Conservation (phyloP, 2,329 filamentous ascomycete genomes). For the Fusarium citri region DNA sequence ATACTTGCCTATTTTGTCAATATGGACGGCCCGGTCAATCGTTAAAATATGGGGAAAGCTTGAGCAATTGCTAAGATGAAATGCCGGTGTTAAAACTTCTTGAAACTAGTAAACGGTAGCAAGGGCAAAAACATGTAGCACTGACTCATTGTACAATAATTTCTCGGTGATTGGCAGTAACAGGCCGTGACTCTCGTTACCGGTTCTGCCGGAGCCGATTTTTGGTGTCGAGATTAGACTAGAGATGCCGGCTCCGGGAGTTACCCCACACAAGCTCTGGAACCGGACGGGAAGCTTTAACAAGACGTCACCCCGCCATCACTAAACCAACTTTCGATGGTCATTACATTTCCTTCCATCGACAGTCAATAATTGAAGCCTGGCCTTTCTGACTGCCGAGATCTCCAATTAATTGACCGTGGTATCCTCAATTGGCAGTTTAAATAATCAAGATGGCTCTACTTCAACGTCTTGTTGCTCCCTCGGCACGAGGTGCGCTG, state of each 20-base stretch:
- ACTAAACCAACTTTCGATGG: constrained; percentile 12
- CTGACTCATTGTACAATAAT: neutral
- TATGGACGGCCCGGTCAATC: neutral
- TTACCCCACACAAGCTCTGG: constrained; percentile 40
- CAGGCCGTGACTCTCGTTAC: constrained; percentile 10
- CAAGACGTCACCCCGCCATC: constrained; percentile 45
- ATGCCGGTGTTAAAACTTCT: neutral
- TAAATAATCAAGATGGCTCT: constrained; percentile 45
- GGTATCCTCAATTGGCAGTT: neutral
- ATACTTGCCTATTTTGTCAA: constrained; percentile 18
- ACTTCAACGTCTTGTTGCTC: constrained; percentile 48
- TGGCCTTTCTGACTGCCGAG: neutral
- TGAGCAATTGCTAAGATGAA: neutral
- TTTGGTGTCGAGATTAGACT: constrained; percentile 6
- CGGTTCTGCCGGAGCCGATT: constrained; percentile 29
- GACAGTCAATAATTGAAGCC: neutral
- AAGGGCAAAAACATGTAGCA: neutral
- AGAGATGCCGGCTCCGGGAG: constrained; percentile 40
- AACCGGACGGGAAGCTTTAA: constrained; percentile 16
- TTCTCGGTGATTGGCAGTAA: neutral
- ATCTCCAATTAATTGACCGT: neutral
- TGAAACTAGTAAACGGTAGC: neutral
- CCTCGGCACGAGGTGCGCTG: constrained; percentile 45
- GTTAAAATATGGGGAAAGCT: constrained; percentile 2
- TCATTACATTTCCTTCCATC: constrained; percentile 9